A percentile compares a stretch with the other conserved stretches of the same genome.
phyloP scores from a whole-genome alignment of 306 rosid genomes.

The Vigna nakashimae region DNA sequence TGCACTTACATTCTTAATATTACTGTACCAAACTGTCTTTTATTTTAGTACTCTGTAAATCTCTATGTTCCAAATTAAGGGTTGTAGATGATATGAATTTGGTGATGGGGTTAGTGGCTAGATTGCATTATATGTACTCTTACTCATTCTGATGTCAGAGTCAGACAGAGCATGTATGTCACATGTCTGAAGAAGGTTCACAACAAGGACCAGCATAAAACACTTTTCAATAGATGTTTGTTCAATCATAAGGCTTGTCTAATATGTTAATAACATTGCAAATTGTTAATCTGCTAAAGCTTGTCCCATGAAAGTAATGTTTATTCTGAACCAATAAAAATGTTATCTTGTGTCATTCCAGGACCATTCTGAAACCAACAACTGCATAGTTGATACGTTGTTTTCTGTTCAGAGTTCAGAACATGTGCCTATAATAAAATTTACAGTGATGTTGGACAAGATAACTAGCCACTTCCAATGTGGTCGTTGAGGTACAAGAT shows the following conservation, averaged over 20 bases:
- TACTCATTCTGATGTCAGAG: neutral
- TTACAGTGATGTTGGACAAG: neutral
- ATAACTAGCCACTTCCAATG: neutral
- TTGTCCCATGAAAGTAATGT: neutral
- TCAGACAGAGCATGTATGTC: neutral
- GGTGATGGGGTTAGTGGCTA: too few species aligned
- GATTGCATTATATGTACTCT: neutral
- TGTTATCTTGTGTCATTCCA: neutral
- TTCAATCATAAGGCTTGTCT: neutral
- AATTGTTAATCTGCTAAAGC: neutral
- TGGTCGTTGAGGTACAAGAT: neutral
- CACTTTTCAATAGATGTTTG: neutral
- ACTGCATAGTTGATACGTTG: conserved; percentile 14
- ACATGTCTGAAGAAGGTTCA: neutral
- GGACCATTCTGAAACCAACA: conserved; percentile 20
- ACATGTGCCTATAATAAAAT: neutral
- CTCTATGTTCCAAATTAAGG: neutral
- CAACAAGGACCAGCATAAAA: neutral
- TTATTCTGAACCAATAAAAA: neutral
- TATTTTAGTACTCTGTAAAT: too few species aligned
- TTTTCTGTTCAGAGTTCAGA: conserved; percentile 17
- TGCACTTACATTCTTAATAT: too few species aligned
- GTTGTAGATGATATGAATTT: too few species aligned
- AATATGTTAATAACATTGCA: neutral
- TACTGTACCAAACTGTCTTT: too few species aligned